phyloP scores from a whole-genome alignment of 257 asterid species.

The Jacaranda copaia region DNA sequence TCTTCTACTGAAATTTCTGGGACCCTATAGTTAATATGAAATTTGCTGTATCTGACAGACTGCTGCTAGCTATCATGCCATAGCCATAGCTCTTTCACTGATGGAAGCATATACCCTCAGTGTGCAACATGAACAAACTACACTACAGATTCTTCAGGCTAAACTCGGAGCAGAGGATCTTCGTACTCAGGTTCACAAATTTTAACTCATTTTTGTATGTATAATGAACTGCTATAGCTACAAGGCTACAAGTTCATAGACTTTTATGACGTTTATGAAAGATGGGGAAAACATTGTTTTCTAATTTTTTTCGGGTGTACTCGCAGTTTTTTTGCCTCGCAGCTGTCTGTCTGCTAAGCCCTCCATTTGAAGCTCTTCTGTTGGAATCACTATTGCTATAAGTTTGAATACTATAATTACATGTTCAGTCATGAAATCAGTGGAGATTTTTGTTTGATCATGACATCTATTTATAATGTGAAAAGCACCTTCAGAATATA shows the following conservation, averaged over 20 bases:
- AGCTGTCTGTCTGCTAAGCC: neutral
- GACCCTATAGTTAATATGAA: conserved; percentile 27
- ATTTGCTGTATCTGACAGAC: conserved; percentile 68
- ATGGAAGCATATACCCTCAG: conserved; percentile 99
- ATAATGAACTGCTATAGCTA: neutral
- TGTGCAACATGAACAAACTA: conserved; percentile 98
- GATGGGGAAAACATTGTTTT: conserved; percentile 2
- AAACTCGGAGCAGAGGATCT: conserved; percentile 97
- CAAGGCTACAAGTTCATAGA: conserved; percentile 5
- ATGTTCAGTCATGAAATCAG: neutral
- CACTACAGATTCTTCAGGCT: conserved; percentile 94
- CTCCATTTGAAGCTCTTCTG: neutral
- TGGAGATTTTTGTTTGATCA: neutral
- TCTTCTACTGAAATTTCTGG: conserved; percentile 35
- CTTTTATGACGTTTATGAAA: conserved; percentile 17
- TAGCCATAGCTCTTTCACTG: conserved; percentile 98
- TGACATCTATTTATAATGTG: neutral
- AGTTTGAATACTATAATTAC: neutral
- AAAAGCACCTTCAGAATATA: conserved; percentile 16
- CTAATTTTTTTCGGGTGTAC: neutral
- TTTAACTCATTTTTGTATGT: conserved; percentile 21
- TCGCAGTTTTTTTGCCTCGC: conserved; percentile 7
- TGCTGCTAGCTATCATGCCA: conserved; percentile 99
- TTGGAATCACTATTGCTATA: neutral
- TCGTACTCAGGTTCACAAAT: conserved; percentile 87